Evolutionary conservation across 1,139 yeast species (phyloP).

Genomic region (Blastobotrys capitulatus): DNA sequence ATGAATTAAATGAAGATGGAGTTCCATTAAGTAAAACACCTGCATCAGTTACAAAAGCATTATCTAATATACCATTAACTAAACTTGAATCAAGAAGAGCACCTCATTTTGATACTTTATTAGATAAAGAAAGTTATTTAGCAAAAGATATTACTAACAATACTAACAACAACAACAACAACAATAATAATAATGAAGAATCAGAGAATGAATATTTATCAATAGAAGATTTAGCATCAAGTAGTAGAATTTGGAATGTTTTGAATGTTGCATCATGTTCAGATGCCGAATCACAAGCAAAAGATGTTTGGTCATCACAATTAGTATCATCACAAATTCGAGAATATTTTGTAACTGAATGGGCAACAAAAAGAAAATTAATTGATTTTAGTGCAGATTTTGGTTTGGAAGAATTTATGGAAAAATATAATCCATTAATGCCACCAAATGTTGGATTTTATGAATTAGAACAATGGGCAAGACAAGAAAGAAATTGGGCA

Average conservation of each 20-base stretch:
- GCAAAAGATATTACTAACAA: neutral
- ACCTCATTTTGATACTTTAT: neutral
- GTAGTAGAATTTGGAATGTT: slow-evolving; percentile 35
- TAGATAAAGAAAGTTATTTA: slow-evolving; percentile 3
- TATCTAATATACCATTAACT: slow-evolving; percentile 8
- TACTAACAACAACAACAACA: too few species aligned
- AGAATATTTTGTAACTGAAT: slow-evolving; percentile 33
- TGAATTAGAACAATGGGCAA: slow-evolving; percentile 36
- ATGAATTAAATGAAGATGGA: slow-evolving; percentile 37
- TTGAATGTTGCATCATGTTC: slow-evolving; percentile 30
- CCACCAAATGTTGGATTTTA: slow-evolving; percentile 30
- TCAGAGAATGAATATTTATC: slow-evolving; percentile 19
- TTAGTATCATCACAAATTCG: slow-evolving; percentile 36
- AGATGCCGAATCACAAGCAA: slow-evolving; percentile 25
- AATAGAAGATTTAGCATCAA: slow-evolving; percentile 22
- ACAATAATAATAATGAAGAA: neutral
- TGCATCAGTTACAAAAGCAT: slow-evolving; percentile 23
- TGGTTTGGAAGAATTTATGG: slow-evolving; percentile 36
- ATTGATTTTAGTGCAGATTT: slow-evolving; percentile 38
- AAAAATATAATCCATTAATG: slow-evolving; percentile 32
- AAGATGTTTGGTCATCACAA: slow-evolving; percentile 33
- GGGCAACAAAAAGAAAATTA: slow-evolving; percentile 33
- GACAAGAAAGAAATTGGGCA: slow-evolving; percentile 31
- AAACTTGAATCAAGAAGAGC: neutral
- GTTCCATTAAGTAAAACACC: slow-evolving; percentile 34